Evolutionary conservation across 306 rosid species (phyloP).

Genomic region (Arachis hypogaea): DNA sequence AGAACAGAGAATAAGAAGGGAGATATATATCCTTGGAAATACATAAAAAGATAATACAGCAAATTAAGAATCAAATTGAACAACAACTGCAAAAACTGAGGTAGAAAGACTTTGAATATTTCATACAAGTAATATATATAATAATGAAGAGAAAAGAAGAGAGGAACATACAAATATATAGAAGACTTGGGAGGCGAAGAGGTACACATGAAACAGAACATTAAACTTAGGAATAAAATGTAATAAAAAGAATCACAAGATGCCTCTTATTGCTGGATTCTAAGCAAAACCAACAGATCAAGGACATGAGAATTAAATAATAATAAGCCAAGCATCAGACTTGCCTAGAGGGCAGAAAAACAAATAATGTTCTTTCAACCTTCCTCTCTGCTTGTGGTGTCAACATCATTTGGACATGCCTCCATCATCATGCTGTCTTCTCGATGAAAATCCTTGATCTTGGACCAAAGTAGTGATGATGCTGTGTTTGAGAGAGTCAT

Average conservation of each 20-base stretch:
- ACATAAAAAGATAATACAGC: background rate
- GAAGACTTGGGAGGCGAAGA: constrained; percentile 21
- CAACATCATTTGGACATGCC: constrained; percentile 54
- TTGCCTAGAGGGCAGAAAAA: constrained; percentile 79
- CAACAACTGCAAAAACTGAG: constrained; percentile 1
- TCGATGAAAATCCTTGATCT: constrained; percentile 20
- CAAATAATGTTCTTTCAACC: constrained; percentile 16
- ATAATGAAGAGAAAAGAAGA: no score
- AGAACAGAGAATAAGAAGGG: no score
- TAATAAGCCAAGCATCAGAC: constrained; percentile 91
- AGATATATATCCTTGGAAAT: no score
- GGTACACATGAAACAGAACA: constrained; percentile 19
- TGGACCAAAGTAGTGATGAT: constrained; percentile 20
- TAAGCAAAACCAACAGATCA: constrained; percentile 27
- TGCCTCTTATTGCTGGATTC: constrained; percentile 33
- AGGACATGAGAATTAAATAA: background rate
- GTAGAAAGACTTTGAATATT: background rate
- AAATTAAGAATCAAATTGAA: constrained; percentile 26
- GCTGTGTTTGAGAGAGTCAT: constrained; percentile 37
- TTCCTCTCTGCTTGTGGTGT: background rate
- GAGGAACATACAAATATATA: background rate
- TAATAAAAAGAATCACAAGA: constrained; percentile 19
- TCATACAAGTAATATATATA: background rate
- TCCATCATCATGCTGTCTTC: constrained; percentile 28
- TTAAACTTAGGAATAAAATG: constrained; percentile 8